These are phyloP conservation scores for Solanum etuberosum DNA, from an alignment of 257 asterid species.

Conservation along the genomic window DNA sequence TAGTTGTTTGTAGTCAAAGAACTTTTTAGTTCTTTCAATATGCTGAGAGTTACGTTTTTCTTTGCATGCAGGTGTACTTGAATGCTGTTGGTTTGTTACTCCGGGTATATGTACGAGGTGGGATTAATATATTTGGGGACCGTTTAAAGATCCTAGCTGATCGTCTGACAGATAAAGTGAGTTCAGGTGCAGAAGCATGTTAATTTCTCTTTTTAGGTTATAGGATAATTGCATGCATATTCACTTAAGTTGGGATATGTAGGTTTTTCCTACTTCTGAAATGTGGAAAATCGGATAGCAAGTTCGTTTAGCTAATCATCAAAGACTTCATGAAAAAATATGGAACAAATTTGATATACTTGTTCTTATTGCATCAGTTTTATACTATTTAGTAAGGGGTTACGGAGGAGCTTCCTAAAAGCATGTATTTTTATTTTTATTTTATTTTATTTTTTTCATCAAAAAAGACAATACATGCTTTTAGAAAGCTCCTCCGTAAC, in stretches of 20 bases:
- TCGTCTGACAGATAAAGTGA: slow-evolving; percentile 53
- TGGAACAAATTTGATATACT: not conserved
- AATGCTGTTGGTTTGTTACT: slow-evolving; percentile 72
- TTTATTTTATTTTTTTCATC: no score
- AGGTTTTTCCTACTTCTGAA: not conserved
- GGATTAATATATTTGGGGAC: slow-evolving; percentile 36
- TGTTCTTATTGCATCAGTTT: no score
- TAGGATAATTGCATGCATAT: not conserved
- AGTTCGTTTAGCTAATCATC: not conserved
- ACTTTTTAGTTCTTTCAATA: not conserved
- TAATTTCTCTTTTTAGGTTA: not conserved
- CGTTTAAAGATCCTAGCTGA: slow-evolving; percentile 48
- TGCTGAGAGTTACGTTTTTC: not conserved
- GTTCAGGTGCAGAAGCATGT: slow-evolving; percentile 16
- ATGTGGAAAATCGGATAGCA: not conserved
- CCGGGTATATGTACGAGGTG: slow-evolving; percentile 60
- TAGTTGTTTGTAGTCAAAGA: not conserved
- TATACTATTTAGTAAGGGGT: no score
- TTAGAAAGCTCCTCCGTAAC: not conserved
- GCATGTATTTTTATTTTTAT: no score
- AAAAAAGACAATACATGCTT: not conserved
- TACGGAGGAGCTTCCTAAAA: no score
- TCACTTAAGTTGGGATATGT: not conserved
- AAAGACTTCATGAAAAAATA: not conserved
- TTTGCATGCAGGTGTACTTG: slow-evolving; percentile 58